Base-by-base conservation (phyloP, 2,329 filamentous ascomycete species). In the Xylariaceae sp. region DNA sequence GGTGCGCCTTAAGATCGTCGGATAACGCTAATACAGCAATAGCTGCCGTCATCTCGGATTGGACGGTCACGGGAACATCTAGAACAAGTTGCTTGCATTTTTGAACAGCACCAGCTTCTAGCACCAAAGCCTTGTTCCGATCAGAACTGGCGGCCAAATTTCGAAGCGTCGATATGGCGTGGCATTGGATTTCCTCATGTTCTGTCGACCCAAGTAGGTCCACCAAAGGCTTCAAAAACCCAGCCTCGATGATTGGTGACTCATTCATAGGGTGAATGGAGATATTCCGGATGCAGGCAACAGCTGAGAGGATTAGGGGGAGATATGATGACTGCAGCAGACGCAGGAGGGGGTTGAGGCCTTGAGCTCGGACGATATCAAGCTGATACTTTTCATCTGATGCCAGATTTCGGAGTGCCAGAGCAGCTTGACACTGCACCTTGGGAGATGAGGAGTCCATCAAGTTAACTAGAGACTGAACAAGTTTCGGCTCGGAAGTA, bases 1-100 rank as follows among this genome's bases (percentile, higher is more conserved):
- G 83, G 71, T 96, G 91, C 4, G 90, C 87, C 77, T 99, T 99
- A 56, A 99, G 83, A 63, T 99, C 95, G 69, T 99, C 95, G 67
- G 94, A 97, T 48, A 99, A 79, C 16, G 95, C 95, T 62, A 99
- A 82, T 12, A 99, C 95, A 33, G 95, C 95, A 75, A 99, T 97
- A 1, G 95, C 95, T n/a, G 95, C 95, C 4, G 95, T 99, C 95
- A 99, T 99, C 75, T 99, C 95, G 2, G 93, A 97, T 73, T 99
- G 95, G 2, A 99, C 95, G 34, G 91, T 94, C 45, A 98, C 83
- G 0, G 95, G 92, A 2, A 98, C 95, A 53, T 96, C 89, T 16
- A 99, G 81, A 21, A 99, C 93, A 49, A 99, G 82, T 71, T 98
- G 92, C 77, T 97, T 98, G 86, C 95, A 99, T 75, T 98, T 98